A percentile compares a stretch with the other conserved stretches of the same genome.
phyloP scores from a whole-genome alignment of 2,329 filamentous ascomycete genomes.

The Sclerotinia borealis region DNA sequence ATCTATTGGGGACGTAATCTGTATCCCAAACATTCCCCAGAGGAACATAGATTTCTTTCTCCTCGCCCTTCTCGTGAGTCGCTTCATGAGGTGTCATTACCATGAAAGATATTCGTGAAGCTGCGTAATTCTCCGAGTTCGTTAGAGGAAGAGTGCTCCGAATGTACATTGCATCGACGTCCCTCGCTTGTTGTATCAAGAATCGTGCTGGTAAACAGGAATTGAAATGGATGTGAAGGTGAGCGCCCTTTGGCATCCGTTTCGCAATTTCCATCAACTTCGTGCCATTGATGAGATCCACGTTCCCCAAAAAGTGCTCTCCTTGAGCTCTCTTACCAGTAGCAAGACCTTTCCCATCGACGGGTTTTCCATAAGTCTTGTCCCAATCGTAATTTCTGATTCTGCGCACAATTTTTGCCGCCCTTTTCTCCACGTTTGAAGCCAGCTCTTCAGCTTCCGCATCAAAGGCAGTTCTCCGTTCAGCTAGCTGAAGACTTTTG shows the following conservation, averaged over 20 bases:
- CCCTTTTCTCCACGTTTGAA: slow-evolving; percentile 26
- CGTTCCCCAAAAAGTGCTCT: slow-evolving; percentile 54
- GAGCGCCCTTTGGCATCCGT: slow-evolving; percentile 62
- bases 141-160: slow-evolving; percentile 51
- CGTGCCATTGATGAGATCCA: slow-evolving; percentile 49
- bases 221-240: slow-evolving; percentile 74
- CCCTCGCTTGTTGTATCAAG: slow-evolving; percentile 49
- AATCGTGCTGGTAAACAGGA: slow-evolving; percentile 59
- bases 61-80: slow-evolving; percentile 22
- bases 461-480: slow-evolving; percentile 29
- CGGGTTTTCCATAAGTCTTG: slow-evolving; percentile 22
- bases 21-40: slow-evolving; percentile 44
- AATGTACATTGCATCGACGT: slow-evolving; percentile 62
- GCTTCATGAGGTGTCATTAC: slow-evolving; percentile 28
- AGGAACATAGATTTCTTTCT: slow-evolving; percentile 21
- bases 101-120: slow-evolving; percentile 30
- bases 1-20: slow-evolving; percentile 39
- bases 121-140: slow-evolving; percentile 18
- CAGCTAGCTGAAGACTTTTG: slow-evolving; percentile 21
- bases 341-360: slow-evolving; percentile 18
- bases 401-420: slow-evolving; percentile 26
- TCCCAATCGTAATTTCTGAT: slow-evolving; percentile 29
- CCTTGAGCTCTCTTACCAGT: slow-evolving; percentile 31
- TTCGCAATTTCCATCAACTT: slow-evolving; percentile 50
- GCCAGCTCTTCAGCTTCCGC: slow-evolving; percentile 21